phyloP scores from a whole-genome alignment of 1,139 yeast species.

The Pichia sp. region DNA sequence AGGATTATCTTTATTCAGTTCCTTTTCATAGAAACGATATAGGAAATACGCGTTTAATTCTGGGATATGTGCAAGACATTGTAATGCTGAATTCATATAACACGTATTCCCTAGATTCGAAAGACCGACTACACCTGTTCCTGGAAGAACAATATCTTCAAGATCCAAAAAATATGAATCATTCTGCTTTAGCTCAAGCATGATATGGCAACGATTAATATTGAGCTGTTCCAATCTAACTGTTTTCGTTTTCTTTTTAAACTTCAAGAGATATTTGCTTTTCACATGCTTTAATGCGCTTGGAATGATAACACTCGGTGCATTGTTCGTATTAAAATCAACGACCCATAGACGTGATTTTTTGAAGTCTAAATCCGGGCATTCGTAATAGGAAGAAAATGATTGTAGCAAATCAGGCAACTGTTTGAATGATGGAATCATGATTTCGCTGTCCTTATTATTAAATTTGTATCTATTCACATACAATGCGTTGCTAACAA shows the following conservation, averaged over 20 bases:
- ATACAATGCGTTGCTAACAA: constrained; percentile 25
- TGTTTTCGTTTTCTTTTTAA: constrained; percentile 12
- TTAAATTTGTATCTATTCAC: constrained; percentile 16
- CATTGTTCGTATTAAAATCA: constrained; percentile 6
- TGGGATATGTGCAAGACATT: constrained; percentile 81
- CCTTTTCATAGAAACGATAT: constrained; percentile 51
- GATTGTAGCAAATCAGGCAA: constrained; percentile 16
- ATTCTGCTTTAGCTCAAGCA: constrained; percentile 19
- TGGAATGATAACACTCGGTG: constrained; percentile 15
- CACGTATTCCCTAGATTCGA: constrained; percentile 88
- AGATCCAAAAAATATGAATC: constrained; percentile 20
- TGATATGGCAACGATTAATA: constrained; percentile 14
- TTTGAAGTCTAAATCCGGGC: constrained; percentile 11
- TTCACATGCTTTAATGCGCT: constrained; percentile 11
- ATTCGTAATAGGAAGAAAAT: constrained; percentile 21
- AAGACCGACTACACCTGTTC: constrained; percentile 55
- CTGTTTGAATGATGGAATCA: constrained; percentile 14
- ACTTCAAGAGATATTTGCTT: constrained; percentile 13
- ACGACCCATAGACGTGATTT: constrained; percentile 20
- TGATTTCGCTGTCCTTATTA: constrained; percentile 2
- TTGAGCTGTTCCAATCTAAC: constrained; percentile 11
- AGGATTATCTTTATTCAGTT: constrained; percentile 70
- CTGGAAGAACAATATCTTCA: constrained; percentile 18
- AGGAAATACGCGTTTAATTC: constrained; percentile 72
- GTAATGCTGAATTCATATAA: constrained; percentile 94